Evolutionary conservation across 225 moss, liverwort and hornwort genomes (phyloP).

Genomic region (Sphagnum contortum): DNA sequence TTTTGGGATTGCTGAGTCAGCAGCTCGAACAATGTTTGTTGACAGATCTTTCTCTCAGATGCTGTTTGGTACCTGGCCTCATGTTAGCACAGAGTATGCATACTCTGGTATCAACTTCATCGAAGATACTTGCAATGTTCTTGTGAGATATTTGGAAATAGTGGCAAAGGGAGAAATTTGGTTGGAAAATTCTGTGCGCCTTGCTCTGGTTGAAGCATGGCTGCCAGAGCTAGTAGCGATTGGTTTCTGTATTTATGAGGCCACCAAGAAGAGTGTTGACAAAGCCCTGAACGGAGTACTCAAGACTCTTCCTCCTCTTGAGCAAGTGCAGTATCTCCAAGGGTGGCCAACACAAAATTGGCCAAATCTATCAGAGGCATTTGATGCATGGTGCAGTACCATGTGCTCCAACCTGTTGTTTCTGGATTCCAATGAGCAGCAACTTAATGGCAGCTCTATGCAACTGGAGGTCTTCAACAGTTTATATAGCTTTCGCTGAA

Average conservation of each 20-base stretch:
- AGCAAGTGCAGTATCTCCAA: neutral
- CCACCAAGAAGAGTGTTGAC: neutral
- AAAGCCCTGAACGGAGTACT: neutral
- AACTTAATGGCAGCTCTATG: constrained; percentile 18
- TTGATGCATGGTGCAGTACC: neutral
- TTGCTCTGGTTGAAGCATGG: neutral
- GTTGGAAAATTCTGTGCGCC: neutral
- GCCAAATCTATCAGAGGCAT: neutral
- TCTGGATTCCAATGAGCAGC: constrained; percentile 30
- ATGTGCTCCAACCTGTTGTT: constrained; percentile 4
- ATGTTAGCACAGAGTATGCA: no score
- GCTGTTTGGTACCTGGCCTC: no score
- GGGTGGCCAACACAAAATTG: neutral
- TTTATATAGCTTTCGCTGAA: no score
- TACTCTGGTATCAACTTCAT: neutral
- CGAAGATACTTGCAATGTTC: neutral
- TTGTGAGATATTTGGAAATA: neutral
- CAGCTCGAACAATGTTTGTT: no score
- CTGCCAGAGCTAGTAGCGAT: neutral
- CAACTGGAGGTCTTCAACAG: no score
- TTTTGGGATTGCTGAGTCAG: no score
- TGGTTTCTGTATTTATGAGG: neutral
- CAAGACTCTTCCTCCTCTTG: neutral
- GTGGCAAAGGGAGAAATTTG: neutral
- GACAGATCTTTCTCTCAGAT: no score